Conservation (phyloP, 106 monocot genomes). For the Acanthochlamys bracteata region DNA sequence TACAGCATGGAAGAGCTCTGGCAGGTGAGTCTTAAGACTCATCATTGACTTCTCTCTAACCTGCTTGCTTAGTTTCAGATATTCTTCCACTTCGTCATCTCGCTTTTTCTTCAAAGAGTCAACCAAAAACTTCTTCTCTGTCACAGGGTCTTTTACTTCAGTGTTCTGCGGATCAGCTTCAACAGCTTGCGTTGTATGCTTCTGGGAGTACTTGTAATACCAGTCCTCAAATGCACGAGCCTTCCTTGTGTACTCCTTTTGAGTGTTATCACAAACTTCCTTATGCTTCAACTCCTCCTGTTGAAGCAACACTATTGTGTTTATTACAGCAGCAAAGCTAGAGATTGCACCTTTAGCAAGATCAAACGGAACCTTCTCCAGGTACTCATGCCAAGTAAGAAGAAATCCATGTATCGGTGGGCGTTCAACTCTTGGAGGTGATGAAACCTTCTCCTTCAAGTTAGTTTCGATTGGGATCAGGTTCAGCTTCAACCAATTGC, state of each 20-base stretch:
- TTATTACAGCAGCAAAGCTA: slow-evolving; percentile 57
- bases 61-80: slow-evolving; percentile 49
- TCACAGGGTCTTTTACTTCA: slow-evolving; percentile 39
- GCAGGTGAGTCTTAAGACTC: slow-evolving; percentile 53
- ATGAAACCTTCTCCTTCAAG: slow-evolving; percentile 65
- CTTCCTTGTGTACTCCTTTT: slow-evolving; percentile 36
- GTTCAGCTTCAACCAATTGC: slow-evolving; percentile 66
- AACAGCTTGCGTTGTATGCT: slow-evolving; percentile 4
- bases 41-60: slow-evolving; percentile 70
- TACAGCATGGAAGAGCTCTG: slow-evolving; percentile 71
- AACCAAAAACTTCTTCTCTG: slow-evolving; percentile 31
- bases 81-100: slow-evolving; percentile 35
- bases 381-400: slow-evolving; percentile 59
- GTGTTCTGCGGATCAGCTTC: slow-evolving; percentile 10
- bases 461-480: slow-evolving; percentile 69
- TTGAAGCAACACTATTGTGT: slow-evolving; percentile 42
- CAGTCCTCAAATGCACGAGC: slow-evolving; percentile 56
- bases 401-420: slow-evolving; percentile 57
- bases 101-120: slow-evolving; percentile 38
- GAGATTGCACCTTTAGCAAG: slow-evolving; percentile 31
- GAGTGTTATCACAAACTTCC: slow-evolving; percentile 43
- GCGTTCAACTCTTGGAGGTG: slow-evolving; percentile 19
- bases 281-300: slow-evolving; percentile 60
- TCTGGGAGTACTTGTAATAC: slow-evolving; percentile 29
- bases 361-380: slow-evolving; percentile 57